Evolutionary conservation across 208 protist genomes (phyloP).

Genomic region (Leishmania tarentolae): DNA sequence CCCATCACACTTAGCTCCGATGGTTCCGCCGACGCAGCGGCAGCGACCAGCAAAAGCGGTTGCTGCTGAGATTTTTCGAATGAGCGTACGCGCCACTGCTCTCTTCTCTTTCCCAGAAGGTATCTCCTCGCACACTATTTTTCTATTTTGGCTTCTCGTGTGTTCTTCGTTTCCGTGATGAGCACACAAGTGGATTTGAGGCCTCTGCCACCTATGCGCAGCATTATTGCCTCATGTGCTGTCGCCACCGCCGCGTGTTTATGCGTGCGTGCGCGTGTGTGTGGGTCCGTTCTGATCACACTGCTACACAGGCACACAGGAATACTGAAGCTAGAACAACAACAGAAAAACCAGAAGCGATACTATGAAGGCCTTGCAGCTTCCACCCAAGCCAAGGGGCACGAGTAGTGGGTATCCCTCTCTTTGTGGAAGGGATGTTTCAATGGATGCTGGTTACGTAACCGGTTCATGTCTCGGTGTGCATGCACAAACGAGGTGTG

Average conservation of each 20-base stretch:
- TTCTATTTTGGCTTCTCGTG: not conserved
- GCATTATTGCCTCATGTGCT: no score
- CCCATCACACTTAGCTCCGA: constrained; percentile 23
- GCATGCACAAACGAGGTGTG: not conserved
- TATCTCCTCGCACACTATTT: not conserved
- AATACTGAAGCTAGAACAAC: not conserved
- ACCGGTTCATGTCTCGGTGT: not conserved
- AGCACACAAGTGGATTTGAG: no score
- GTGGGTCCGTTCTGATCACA: not conserved
- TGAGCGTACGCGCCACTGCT: not conserved
- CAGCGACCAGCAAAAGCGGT: not conserved
- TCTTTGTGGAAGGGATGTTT: not conserved
- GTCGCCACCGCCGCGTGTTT: not conserved
- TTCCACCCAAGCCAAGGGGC: not conserved
- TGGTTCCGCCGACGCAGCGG: not conserved
- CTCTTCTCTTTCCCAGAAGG: not conserved
- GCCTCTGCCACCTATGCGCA: not conserved
- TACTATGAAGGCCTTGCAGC: not conserved
- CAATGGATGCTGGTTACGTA: not conserved
- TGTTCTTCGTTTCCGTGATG: not conserved
- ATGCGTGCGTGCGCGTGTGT: not conserved
- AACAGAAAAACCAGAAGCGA: not conserved
- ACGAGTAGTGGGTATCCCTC: not conserved
- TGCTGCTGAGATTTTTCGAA: constrained; percentile 20
- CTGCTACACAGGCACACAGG: not conserved